These are phyloP conservation scores for Ogataea salicorniae DNA, from an alignment of 805 yeast genomes.

Conservation along the genomic window DNA sequence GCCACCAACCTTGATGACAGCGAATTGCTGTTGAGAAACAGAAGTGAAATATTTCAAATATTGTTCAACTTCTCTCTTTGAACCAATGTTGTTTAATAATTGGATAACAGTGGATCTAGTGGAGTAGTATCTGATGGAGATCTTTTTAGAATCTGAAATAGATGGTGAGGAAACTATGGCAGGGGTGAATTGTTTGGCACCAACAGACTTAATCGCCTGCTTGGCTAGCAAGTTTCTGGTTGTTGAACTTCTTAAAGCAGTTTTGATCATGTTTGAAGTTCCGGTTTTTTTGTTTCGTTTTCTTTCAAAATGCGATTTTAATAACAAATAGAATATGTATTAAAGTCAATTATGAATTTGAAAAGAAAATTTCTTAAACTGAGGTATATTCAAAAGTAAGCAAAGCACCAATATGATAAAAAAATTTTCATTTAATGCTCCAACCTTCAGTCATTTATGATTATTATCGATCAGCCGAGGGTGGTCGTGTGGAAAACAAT, in stretches of 20 bases:
- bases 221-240: slow-evolving; percentile 22
- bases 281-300: too few species aligned
- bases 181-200: slow-evolving; percentile 13
- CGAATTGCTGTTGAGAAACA: slow-evolving; percentile 93
- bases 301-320: too few species aligned
- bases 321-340: too few species aligned
- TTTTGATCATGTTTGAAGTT: slow-evolving; percentile 4
- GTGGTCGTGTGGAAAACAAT: not conserved
- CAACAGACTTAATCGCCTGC: slow-evolving; percentile 17
- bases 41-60: slow-evolving; percentile 94
- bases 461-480: not conserved
- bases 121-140: slow-evolving; percentile 35
- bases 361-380: too few species aligned
- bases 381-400: too few species aligned
- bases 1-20: slow-evolving; percentile 98
- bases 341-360: too few species aligned
- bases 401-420: not conserved
- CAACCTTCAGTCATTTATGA: not conserved
- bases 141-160: slow-evolving; percentile 5
- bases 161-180: slow-evolving; percentile 10
- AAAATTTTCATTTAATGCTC: slow-evolving; percentile 1
- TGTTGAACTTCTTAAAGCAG: slow-evolving; percentile 6
- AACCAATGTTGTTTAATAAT: slow-evolving; percentile 89
- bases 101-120: slow-evolving; percentile 96
- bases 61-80: slow-evolving; percentile 97